Evolutionary conservation across 306 rosid genomes (phyloP), one percentile per base, ranked within the genome.

Genomic region (Acacia acuminata): DNA sequence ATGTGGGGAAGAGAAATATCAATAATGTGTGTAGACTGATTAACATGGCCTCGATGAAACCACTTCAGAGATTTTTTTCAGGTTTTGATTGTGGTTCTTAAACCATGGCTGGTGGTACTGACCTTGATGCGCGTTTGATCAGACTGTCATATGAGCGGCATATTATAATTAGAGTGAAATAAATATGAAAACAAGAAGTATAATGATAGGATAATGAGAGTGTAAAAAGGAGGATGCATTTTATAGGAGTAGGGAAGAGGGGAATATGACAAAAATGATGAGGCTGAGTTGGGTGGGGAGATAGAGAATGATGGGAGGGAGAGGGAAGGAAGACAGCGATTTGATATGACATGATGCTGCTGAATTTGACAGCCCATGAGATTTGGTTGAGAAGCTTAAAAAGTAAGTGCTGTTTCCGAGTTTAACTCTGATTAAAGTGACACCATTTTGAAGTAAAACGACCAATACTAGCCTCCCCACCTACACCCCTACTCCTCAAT

Each of bases 241-340:
- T 48, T 48, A 38, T 53, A 22, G n/a, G 24, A 50, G 20, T 7
- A 17, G 61, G 19, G 61, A 8, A 17, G n/a, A 20, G 7, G 61
- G 75, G 81, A 78, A 82, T 67, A 82, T 84, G 80, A 82, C 72
- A 58, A 71, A 81, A 72, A 82, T 79, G 56, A 82, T 82, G n/a
- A 79, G 75, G 73, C 69, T 9, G 89, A 71, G 82, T 85, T 84
- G 60, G 80, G 79, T 81, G 53, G 53, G 84, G 72, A 82, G 81
- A 27, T 82, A 51, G 82, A 60, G 79, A 84, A 92, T 88, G 60
- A 85, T 88, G 85, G 48, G 77, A 68, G 72, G 85, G 43, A 50
- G 60, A 48, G 71, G n/a, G 3, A 7, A 4, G 0, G 47, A 51
- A 77, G 58, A 82, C 76, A 83, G 65, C 20, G 73, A 65, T 65